These are phyloP conservation scores for Tolypocladium ophioglossoides DNA, from an alignment of 2,329 filamentous ascomycete species.

Conservation along the genomic window DNA sequence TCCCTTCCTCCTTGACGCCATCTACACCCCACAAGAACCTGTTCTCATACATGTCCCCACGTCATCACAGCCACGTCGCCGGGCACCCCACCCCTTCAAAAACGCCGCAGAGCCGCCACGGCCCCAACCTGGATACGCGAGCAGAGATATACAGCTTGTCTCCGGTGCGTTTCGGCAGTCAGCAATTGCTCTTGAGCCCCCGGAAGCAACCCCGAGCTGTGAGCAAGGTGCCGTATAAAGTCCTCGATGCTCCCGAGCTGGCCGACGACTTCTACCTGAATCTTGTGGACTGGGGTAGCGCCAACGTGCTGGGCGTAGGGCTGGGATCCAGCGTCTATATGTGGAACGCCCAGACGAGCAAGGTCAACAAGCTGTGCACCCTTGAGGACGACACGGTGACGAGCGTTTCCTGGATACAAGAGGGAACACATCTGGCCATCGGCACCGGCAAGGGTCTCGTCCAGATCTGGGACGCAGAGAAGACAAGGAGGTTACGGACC, in stretches of 20 bases:
- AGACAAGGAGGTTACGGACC: slow-evolving; percentile 72
- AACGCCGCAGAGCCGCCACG: slow-evolving; percentile 80
- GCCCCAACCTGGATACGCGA: slow-evolving; percentile 76
- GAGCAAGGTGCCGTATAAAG: slow-evolving; percentile 95
- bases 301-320: slow-evolving; percentile 87
- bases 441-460: slow-evolving; percentile 91
- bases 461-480: slow-evolving; percentile 95
- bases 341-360: slow-evolving; percentile 89
- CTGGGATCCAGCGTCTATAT: slow-evolving; percentile 91
- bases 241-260: slow-evolving; percentile 88
- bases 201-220: slow-evolving; percentile 81
- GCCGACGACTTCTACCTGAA: slow-evolving; percentile 98
- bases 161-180: slow-evolving; percentile 84
- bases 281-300: slow-evolving; percentile 93
- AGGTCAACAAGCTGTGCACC: slow-evolving; percentile 89
- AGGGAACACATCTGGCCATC: slow-evolving; percentile 90
- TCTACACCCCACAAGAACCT: slow-evolving; percentile 97
- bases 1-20: slow-evolving; percentile 73
- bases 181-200: slow-evolving; percentile 85
- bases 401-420: slow-evolving; percentile 96
- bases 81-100: slow-evolving; percentile 83
- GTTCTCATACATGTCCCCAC: slow-evolving; percentile 79
- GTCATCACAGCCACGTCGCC: slow-evolving; percentile 55
- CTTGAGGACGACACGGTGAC: slow-evolving; percentile 89
- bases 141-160: slow-evolving; percentile 95